Evolutionary conservation across 2,329 filamentous ascomycete species (phyloP).

Genomic region (Hawksworthiomyces lignivorus): DNA sequence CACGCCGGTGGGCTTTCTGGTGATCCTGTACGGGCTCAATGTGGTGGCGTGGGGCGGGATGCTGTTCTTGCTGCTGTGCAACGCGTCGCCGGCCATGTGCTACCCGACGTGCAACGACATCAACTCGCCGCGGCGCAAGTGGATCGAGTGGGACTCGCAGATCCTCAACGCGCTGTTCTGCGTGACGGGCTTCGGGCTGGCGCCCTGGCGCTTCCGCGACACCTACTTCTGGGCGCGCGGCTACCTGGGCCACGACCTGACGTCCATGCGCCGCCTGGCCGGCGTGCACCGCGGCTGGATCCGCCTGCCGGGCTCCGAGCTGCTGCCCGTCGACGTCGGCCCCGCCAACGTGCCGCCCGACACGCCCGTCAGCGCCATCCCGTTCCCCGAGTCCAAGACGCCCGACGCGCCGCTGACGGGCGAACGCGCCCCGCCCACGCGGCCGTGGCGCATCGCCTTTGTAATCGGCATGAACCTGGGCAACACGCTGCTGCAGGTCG

Average conservation of each 20-base stretch:
- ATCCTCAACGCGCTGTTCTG: slow-evolving; percentile 81
- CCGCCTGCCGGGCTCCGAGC: slow-evolving; percentile 58
- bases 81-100: slow-evolving; percentile 68
- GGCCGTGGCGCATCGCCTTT: slow-evolving; percentile 69
- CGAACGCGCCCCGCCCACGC: slow-evolving; percentile 57
- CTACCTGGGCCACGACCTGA: slow-evolving; percentile 43
- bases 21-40: slow-evolving; percentile 73
- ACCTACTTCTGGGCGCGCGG: slow-evolving; percentile 65
- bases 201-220: slow-evolving; percentile 79
- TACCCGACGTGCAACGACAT: slow-evolving; percentile 61
- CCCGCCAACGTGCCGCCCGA: slow-evolving; percentile 39
- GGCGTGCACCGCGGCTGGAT: slow-evolving; percentile 73
- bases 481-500: slow-evolving; percentile 72
- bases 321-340: slow-evolving; percentile 45
- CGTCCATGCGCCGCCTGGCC: slow-evolving; percentile 59
- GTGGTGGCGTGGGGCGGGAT: slow-evolving; percentile 86
- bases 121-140: slow-evolving; percentile 67
- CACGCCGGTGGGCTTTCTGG: slow-evolving; percentile 68
- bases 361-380: slow-evolving; percentile 41
- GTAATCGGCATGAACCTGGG: slow-evolving; percentile 70
- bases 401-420: slow-evolving; percentile 65
- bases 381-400: slow-evolving; percentile 55
- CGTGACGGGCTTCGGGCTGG: slow-evolving; percentile 75
- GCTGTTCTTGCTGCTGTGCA: slow-evolving; percentile 78
- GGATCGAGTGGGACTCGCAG: slow-evolving; percentile 81